A percentile compares a stretch with the other conserved stretches of the same genome.
These are phyloP conservation scores for Desmodesmus armatus DNA, from an alignment of 139 green algal genomes.

Conservation along the genomic window DNA sequence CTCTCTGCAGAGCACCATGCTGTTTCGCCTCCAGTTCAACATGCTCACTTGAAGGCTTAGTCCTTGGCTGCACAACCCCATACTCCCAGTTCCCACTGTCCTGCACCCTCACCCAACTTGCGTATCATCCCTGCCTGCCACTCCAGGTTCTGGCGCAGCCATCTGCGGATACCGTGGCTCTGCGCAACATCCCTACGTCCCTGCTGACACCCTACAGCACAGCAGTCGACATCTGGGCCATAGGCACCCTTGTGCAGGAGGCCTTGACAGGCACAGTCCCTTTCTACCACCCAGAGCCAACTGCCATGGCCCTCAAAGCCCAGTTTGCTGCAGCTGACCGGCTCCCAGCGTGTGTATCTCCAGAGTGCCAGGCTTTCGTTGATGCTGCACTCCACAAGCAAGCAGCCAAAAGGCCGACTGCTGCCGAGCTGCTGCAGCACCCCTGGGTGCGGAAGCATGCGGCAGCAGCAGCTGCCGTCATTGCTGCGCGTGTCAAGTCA, in stretches of 20 bases:
- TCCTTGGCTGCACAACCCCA: no score
- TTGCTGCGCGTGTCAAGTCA: background rate
- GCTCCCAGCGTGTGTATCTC: background rate
- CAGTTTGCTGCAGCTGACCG: background rate
- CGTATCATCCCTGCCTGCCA: no score
- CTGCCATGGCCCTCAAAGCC: conserved; percentile 5
- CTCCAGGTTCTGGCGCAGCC: conserved; percentile 17
- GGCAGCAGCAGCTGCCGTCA: background rate
- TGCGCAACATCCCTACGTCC: background rate
- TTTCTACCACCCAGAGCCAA: conserved; percentile 5
- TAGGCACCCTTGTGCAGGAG: conserved; percentile 92
- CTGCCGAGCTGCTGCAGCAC: conserved; percentile 24
- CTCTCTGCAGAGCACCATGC: no score
- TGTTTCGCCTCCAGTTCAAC: no score
- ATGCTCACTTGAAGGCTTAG: no score
- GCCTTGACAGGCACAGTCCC: conserved; percentile 60
- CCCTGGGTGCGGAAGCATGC: conserved; percentile 24
- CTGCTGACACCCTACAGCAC: background rate
- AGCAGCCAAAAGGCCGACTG: background rate
- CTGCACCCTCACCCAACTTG: no score
- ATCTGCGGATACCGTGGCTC: background rate
- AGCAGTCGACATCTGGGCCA: conserved; percentile 82
- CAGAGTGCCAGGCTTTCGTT: conserved; percentile 10
- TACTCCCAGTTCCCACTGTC: no score
- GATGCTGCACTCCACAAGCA: conserved; percentile 10